These are phyloP conservation scores for Leucaena leucocephala DNA, from an alignment of 306 rosid species.

Conservation along the genomic window DNA sequence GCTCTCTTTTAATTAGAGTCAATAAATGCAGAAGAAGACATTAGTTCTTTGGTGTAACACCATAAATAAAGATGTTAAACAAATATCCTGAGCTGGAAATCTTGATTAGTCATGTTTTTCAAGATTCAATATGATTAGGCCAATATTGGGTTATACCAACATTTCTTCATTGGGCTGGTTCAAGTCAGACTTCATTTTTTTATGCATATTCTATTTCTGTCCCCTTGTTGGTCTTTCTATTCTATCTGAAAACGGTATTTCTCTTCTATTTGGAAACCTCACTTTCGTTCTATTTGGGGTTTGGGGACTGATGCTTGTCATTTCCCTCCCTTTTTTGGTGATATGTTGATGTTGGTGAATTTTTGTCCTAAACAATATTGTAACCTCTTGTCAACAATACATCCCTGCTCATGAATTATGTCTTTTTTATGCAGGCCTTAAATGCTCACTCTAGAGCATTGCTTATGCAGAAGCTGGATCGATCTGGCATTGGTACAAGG, in stretches of 20 bases:
- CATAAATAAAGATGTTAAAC: background rate
- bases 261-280: background rate
- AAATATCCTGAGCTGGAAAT: background rate
- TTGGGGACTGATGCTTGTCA: background rate
- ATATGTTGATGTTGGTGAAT: background rate
- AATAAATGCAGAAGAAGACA: background rate
- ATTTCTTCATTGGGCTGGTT: background rate
- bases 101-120: background rate
- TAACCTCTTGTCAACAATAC: background rate
- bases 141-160: background rate
- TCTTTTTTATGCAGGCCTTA: constrained; percentile 62
- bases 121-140: background rate
- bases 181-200: background rate
- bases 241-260: background rate
- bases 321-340: background rate
- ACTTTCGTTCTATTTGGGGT: constrained; percentile 1
- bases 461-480: constrained; percentile 95
- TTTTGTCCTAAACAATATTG: background rate
- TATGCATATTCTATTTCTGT: background rate
- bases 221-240: background rate
- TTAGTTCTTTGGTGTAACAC: background rate
- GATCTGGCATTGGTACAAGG: constrained; percentile 85
- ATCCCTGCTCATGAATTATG: constrained; percentile 20
- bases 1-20: background rate
- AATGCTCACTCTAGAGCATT: constrained; percentile 97